These are phyloP conservation scores for Fusarium mundagurra DNA, from an alignment of 2,329 filamentous ascomycete species.

Conservation along the genomic window DNA sequence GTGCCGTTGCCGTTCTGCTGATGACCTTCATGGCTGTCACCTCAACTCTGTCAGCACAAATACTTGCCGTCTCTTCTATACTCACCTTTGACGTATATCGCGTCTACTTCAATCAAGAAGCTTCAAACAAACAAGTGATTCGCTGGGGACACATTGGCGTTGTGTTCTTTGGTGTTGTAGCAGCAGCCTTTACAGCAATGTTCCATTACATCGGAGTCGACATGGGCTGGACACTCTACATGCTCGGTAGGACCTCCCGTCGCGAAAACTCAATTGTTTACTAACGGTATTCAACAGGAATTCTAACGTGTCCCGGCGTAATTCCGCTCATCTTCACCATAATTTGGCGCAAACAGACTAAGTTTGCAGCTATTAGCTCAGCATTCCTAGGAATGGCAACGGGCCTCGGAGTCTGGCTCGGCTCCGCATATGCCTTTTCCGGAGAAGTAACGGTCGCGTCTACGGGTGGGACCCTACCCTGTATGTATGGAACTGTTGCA, in stretches of 20 bases:
- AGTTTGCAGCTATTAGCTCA: background rate
- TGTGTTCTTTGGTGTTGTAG: constrained; percentile 33
- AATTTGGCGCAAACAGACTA: background rate
- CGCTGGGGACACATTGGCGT: constrained; percentile 62
- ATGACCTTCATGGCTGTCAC: constrained; percentile 49
- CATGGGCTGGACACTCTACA: background rate
- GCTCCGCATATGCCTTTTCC: background rate
- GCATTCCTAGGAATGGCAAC: background rate
- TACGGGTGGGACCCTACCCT: background rate
- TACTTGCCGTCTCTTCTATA: constrained; percentile 63
- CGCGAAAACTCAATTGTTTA: background rate
- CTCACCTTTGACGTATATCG: constrained; percentile 64
- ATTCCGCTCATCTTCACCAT: background rate
- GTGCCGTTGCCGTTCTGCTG: background rate
- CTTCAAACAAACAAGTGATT: constrained; percentile 59
- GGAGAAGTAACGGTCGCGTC: background rate
- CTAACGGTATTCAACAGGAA: background rate
- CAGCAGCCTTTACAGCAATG: background rate
- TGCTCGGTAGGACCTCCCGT: background rate
- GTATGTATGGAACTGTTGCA: background rate
- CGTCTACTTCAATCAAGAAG: constrained; percentile 57
- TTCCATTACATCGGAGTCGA: background rate
- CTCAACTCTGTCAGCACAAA: constrained; percentile 60
- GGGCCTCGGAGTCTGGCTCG: background rate
- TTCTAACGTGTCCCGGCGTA: background rate